Conservation (phyloP, 495 filamentous ascomycete genomes). For the Bombardia bombarda region DNA sequence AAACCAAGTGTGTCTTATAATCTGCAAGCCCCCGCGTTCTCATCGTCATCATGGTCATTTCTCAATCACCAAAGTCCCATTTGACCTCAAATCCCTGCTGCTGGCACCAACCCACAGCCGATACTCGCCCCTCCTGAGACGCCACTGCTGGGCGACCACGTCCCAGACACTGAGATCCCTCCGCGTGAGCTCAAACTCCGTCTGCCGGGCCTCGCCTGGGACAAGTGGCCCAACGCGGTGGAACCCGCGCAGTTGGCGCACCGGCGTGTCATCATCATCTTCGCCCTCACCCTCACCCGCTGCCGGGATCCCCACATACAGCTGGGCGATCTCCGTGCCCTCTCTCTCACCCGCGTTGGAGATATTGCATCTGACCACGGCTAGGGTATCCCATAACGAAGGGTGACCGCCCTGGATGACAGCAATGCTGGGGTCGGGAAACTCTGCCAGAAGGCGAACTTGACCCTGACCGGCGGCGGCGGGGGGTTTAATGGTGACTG, state of each 20-base stretch:
- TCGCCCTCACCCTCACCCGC: neutral
- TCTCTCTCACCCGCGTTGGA: constrained; percentile 57
- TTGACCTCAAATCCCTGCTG: constrained; percentile 38
- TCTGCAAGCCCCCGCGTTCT: no score
- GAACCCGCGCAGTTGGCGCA: constrained; percentile 50
- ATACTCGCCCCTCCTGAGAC: constrained; percentile 46
- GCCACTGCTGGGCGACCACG: constrained; percentile 73
- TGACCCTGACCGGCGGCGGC: no score
- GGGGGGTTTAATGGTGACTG: neutral
- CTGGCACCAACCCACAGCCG: constrained; percentile 38
- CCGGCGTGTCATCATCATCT: constrained; percentile 25
- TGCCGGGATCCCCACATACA: constrained; percentile 46
- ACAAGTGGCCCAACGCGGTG: constrained; percentile 36
- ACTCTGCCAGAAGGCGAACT: constrained; percentile 11
- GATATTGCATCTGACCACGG: constrained; percentile 47
- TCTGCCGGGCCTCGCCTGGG: constrained; percentile 29
- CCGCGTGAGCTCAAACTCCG: constrained; percentile 42
- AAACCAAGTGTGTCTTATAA: no score
- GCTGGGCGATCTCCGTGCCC: constrained; percentile 51
- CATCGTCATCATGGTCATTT: no score
- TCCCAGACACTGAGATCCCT: constrained; percentile 74
- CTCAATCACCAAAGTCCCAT: constrained; percentile 10
- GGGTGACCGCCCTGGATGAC: constrained; percentile 59
- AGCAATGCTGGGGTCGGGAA: constrained; percentile 6
- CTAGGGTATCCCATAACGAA: constrained; percentile 56